Base-by-base conservation (phyloP, 306 rosid genomes). In the Gleditsia sinensis region DNA sequence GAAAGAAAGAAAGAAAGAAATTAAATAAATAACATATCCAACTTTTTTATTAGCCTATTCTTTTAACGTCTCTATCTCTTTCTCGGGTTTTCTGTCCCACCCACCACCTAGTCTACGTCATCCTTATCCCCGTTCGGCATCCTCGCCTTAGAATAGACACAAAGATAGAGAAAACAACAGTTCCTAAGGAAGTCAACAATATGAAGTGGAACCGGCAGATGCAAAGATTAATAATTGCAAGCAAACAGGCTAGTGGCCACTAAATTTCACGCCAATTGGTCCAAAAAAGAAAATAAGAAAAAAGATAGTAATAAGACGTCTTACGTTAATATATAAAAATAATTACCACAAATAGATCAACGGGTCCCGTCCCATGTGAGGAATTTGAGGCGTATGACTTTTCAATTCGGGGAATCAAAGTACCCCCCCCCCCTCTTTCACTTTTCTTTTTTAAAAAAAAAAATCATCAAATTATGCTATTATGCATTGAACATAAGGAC, bases 71-170 rank as follows among this genome's bases (percentile, higher is more conserved):
- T 7, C 25, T 23, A 25, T 1, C 14, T 60, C n/a, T 10, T 53
- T 30, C 7, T 27, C 17, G 49, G 43, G 20, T 33, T 45, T 54
- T 37, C 56, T 20, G 74, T 40, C 66, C 76, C 76, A 68, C 46
- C 71, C 37, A n/a, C 71, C 37, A n/a, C 42, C 72, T 36, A 67
- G 34, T 25, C 11, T 19, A 30, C 21, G 17, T 77, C 33, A 78
- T 74, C 71, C 77, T 80, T 80, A 67, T 80, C 81, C 58, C 40
- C 43, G 40, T 55, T 48, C 71, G n/a, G 33, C 30, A 24, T 17
- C 32, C 11, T 57, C 71, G 63, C 30, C 3, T 50, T 55, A 46
- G 2, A 27, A 69, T 49, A 49, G 59, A 32, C 56, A 63, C 67
- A 11, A 34, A 21, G 54, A 62, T 11, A 34, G 46, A 25, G 75